These are phyloP conservation scores for Cardiospermum halicacabum DNA, from an alignment of 345 rosid genomes.

Conservation along the genomic window DNA sequence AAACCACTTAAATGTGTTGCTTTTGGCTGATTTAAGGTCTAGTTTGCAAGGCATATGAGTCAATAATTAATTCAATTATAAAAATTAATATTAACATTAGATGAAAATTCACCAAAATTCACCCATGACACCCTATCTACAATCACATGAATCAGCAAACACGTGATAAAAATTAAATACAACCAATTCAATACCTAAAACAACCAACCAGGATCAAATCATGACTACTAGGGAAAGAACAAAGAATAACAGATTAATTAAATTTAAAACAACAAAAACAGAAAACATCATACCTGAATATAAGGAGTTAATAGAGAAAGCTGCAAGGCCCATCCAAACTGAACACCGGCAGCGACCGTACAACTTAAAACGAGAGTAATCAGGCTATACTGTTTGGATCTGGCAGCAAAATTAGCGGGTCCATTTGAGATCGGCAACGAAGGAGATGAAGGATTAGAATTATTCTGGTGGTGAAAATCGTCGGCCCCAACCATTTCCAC, in stretches of 20 bases:
- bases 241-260: neutral
- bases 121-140: too few species aligned
- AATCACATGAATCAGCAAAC: neutral
- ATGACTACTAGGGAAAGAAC: too few species aligned
- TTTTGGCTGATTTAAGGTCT: neutral
- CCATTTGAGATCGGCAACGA: slow-evolving; percentile 22
- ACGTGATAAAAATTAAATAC: neutral
- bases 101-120: too few species aligned
- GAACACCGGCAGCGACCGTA: slow-evolving; percentile 93
- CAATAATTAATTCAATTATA: neutral
- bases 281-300: slow-evolving; percentile 53
- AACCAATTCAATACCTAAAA: neutral
- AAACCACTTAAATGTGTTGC: too few species aligned
- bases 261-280: neutral
- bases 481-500: slow-evolving; percentile 56
- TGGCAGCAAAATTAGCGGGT: slow-evolving; percentile 15
- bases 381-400: slow-evolving; percentile 47
- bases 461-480: slow-evolving; percentile 31
- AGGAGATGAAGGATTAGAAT: slow-evolving; percentile 25
- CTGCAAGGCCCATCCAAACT: slow-evolving; percentile 99
- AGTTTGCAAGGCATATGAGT: neutral
- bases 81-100: too few species aligned
- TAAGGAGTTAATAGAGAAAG: slow-evolving; percentile 92
- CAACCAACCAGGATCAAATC: neutral
- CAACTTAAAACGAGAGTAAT: slow-evolving; percentile 67